phyloP scores from a whole-genome alignment of 2,329 filamentous ascomycete genomes.

The Aspergillus flavus region DNA sequence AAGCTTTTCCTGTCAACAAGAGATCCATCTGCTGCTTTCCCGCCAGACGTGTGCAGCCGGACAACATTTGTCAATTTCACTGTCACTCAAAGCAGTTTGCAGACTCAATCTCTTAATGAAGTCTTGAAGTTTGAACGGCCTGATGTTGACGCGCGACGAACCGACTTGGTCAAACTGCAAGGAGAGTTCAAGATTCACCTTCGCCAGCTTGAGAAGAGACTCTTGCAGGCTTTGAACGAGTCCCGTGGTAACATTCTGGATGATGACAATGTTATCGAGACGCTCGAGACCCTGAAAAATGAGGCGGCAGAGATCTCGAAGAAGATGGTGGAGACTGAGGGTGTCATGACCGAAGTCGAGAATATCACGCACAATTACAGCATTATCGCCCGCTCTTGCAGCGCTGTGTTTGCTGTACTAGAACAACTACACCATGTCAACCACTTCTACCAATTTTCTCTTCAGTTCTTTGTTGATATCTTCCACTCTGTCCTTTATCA shows the following conservation, averaged over 20 bases:
- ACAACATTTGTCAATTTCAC: slow-evolving; percentile 99
- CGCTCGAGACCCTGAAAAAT: slow-evolving; percentile 94
- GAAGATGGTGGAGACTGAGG: slow-evolving; percentile 96
- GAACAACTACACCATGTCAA: slow-evolving; percentile 98
- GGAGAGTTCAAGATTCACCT: slow-evolving; percentile 99
- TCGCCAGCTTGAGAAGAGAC: slow-evolving; percentile 88
- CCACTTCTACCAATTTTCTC: slow-evolving; percentile 98
- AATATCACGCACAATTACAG: slow-evolving; percentile 93
- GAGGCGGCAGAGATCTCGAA: slow-evolving; percentile 93
- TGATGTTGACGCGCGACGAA: slow-evolving; percentile 93
- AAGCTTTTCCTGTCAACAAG: slow-evolving; percentile 92
- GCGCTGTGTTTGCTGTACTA: slow-evolving; percentile 92
- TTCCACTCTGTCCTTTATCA: slow-evolving; percentile 88
- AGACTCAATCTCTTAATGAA: slow-evolving; percentile 96
- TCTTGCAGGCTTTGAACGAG: slow-evolving; percentile 94
- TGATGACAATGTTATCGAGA: slow-evolving; percentile 97
- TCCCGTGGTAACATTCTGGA: slow-evolving; percentile 97
- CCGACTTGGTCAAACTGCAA: slow-evolving; percentile 97
- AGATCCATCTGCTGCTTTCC: slow-evolving; percentile 93
- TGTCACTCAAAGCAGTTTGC: slow-evolving; percentile 96
- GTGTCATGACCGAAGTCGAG: slow-evolving; percentile 97
- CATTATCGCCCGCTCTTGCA: slow-evolving; percentile 90
- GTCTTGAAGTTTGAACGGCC: slow-evolving; percentile 96
- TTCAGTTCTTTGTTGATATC: slow-evolving; percentile 97
- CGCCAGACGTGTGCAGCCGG: slow-evolving; percentile 95